Conservation (phyloP, 192 early-diverging fungal genomes). For the Kickxella alabastrina region DNA sequence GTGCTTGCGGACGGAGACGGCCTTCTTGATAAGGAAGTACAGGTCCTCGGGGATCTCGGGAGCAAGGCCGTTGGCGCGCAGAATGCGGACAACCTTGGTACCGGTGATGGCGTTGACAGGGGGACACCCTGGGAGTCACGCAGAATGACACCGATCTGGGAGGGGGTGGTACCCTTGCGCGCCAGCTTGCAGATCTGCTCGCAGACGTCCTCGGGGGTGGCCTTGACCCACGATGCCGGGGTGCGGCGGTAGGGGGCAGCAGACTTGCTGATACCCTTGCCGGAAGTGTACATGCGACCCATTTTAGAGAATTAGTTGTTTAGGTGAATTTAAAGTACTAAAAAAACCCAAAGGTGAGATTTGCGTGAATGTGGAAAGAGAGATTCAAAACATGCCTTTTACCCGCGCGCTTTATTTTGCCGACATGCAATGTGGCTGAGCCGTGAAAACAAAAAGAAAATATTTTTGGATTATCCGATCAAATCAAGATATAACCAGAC, state of each 20-base stretch:
- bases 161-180: constrained; percentile 98
- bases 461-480: no score
- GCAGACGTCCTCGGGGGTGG: constrained; percentile 93
- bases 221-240: constrained; percentile 97
- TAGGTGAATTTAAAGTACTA: not conserved
- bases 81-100: constrained; percentile 99
- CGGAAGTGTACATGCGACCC: constrained; percentile 96
- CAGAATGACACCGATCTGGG: constrained; percentile 97
- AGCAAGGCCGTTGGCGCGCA: constrained; percentile 93
- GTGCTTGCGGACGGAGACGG: constrained; percentile 98
- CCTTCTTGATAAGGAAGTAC: constrained; percentile 99
- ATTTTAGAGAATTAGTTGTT: constrained; percentile 53
- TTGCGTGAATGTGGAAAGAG: constrained; percentile 9
- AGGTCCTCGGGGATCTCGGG: constrained; percentile 98
- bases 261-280: constrained; percentile 86
- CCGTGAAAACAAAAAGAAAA: no score
- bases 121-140: constrained; percentile 97
- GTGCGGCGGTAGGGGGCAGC: constrained; percentile 81
- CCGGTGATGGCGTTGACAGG: constrained; percentile 94
- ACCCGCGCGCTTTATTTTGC: no score
- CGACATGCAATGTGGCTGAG: no score
- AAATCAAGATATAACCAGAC: no score
- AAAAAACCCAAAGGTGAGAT: constrained; percentile 10
- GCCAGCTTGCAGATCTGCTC: constrained; percentile 98
- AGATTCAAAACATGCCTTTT: no score